These are phyloP conservation scores for Metrosideros polymorpha DNA, from an alignment of 441 rosid species.

Conservation along the genomic window DNA sequence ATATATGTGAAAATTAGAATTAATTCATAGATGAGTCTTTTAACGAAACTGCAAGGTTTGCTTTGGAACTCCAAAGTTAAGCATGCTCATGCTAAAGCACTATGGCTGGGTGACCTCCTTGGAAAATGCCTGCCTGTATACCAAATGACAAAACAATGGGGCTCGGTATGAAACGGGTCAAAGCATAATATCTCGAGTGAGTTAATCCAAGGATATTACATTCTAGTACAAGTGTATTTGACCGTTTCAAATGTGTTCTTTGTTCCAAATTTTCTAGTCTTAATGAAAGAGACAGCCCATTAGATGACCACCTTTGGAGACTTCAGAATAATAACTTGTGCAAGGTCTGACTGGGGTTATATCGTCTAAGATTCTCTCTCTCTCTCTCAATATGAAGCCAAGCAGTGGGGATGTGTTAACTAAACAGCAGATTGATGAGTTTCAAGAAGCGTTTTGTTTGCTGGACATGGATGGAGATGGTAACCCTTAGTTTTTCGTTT, in stretches of 20 bases:
- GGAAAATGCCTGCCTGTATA: no score
- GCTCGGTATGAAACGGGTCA: no score
- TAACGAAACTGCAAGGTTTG: no score
- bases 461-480: conserved; percentile 83
- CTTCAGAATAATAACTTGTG: background rate
- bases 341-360: background rate
- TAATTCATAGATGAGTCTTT: no score
- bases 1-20: no score
- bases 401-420: conserved; percentile 27
- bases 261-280: background rate
- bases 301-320: background rate
- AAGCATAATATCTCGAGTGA: no score
- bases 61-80: no score
- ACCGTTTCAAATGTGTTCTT: background rate
- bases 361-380: background rate
- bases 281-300: background rate
- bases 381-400: background rate
- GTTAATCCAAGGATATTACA: no score
- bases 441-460: conserved; percentile 54
- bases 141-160: no score
- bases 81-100: no score
- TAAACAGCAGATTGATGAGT: conserved; percentile 43
- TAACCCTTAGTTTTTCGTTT: background rate
- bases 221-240: background rate
- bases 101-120: no score